Base-by-base conservation (phyloP, 257 asterid genomes). In the Lithospermum erythrorhizon region DNA sequence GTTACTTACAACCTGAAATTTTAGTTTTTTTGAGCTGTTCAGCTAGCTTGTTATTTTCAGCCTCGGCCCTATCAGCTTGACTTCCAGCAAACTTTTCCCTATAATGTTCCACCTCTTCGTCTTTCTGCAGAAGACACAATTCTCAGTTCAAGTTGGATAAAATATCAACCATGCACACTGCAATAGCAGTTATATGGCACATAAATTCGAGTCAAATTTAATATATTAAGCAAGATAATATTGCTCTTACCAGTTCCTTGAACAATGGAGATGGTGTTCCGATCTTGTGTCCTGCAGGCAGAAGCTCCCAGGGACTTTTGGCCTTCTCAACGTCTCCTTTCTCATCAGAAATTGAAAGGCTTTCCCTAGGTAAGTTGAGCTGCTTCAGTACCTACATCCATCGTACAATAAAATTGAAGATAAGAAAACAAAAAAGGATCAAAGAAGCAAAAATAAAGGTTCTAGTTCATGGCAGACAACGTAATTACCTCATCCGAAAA, bases 231-330 rank as follows among this genome's bases (percentile, higher is more conserved):
- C 17, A 57, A 48, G 51, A 49, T 20, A 21, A 17, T n/a, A 32
- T 48, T 53, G 21, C 45, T 61, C 19, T 58, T 84, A 91, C 98
- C 95, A 91, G 70, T 75, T 86, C 94, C 72, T 65, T 79, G 70
- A 91, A 91, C 76, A 91, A 74, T 57, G 95, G 93, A 57, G 74
- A 71, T 3, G 98, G 95, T 13, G 82, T 84, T 76, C 96, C 98
- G 71, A 91, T 86, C 71, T 68, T 79, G 74, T 88, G 98, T 73
- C 96, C 95, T 21, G 86, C 84, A 45, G 93, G 85, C 65, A 91
- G 63, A 65, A 88, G 54, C 65, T 82, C 84, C 98, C 98, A 91
- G 47, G 95, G 98, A 61, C 80, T 83, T 76, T 72, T 88, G 53
- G 86, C 82, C 80, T 73, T 86, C 70, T 84, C 94, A 65, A 83